Evolutionary conservation across 305 asterid genomes (phyloP).

Genomic region (Solanum hybrid): DNA sequence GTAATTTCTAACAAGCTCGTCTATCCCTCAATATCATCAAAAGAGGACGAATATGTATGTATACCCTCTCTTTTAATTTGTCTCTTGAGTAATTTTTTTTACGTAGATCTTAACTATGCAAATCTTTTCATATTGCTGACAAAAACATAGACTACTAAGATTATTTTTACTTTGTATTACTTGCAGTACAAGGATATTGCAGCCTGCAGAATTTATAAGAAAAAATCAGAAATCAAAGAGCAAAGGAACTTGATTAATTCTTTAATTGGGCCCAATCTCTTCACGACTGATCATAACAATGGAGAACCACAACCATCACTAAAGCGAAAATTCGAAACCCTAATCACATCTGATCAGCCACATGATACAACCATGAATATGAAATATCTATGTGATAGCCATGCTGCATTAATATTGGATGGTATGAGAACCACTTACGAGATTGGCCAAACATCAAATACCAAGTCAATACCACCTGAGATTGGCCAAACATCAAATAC

Average conservation of each 20-base stretch:
- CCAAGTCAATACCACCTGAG: accelerated
- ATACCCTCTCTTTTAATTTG: neutral
- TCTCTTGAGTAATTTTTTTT: neutral
- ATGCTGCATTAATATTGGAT: neutral
- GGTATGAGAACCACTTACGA: neutral
- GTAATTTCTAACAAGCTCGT: neutral
- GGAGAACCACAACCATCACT: neutral
- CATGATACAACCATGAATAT: too few species aligned
- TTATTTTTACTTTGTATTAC: neutral
- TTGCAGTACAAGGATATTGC: neutral
- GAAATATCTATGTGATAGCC: neutral
- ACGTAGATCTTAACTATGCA: too few species aligned
- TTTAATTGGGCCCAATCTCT: neutral
- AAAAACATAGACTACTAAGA: neutral
- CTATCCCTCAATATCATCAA: neutral
- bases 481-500: neutral
- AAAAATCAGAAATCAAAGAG: neutral
- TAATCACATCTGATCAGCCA: too few species aligned
- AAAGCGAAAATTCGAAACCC: too few species aligned
- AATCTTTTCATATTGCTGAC: neutral
- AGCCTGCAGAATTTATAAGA: conserved; percentile 1
- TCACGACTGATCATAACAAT: neutral
- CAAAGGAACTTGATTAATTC: neutral
- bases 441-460: neutral
- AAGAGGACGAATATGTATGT: neutral